Evolutionary conservation across 164 flowering plant species (phyloP).

Genomic region (Dillenia suffruticosa): DNA sequence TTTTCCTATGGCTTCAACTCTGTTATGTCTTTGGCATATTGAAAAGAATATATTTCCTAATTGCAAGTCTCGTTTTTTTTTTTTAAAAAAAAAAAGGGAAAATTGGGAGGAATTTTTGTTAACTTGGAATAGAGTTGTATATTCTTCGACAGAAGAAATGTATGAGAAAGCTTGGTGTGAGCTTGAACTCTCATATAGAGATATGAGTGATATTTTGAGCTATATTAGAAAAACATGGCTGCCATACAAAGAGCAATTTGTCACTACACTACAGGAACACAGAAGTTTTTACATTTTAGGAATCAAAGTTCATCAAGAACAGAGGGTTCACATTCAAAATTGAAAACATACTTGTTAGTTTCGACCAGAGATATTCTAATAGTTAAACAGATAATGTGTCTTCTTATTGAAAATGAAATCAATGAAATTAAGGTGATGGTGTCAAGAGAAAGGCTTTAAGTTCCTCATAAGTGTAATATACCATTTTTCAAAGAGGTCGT

Average conservation of each 20-base stretch:
- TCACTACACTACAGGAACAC: conserved; percentile 12
- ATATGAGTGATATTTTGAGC: neutral
- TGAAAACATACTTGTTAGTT: neutral
- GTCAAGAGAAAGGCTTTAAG: neutral
- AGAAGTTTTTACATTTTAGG: conserved; percentile 7
- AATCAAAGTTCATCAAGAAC: conserved; percentile 7
- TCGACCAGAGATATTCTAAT: neutral
- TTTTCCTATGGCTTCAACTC: conserved; percentile 6
- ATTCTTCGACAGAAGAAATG: conserved; percentile 1
- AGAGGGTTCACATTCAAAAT: conserved; percentile 12
- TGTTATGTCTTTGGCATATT: conserved; percentile 10
- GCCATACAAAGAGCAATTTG: conserved; percentile 9
- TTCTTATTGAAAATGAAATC: neutral
- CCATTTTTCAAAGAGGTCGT: too few species aligned
- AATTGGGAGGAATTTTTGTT: conserved; percentile 8
- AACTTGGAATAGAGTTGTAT: conserved; percentile 4
- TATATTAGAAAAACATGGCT: conserved; percentile 7
- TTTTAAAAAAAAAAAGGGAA: neutral
- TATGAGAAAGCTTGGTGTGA: conserved; percentile 8
- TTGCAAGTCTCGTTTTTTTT: conserved; percentile 10
- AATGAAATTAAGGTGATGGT: neutral
- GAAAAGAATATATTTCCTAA: conserved; percentile 3
- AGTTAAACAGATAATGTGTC: neutral
- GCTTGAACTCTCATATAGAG: neutral
- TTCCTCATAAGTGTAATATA: neutral